Base-by-base conservation (phyloP, 495 filamentous ascomycete species). In the Terfezia claveryi region DNA sequence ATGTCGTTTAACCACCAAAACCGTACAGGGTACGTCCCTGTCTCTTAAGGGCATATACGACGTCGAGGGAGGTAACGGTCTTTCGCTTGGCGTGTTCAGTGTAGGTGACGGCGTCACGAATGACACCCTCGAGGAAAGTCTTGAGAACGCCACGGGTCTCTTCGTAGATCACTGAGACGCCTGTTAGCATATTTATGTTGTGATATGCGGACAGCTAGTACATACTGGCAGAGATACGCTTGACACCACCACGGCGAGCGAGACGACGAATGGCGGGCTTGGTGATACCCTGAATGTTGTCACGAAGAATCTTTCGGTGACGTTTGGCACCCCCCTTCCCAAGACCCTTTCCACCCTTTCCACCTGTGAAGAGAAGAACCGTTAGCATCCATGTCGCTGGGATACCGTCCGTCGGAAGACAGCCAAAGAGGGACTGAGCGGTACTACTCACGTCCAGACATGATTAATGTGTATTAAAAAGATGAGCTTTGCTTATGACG, bases 181-280 rank as follows among this genome's bases (percentile, higher is more conserved):
- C 5, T 51, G 50, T 51, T 51, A 51, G 50, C 12, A 20, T 1
- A 51, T 51, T 51, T 5, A 14, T 46, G 41, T 2, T 5, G 27
- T 51, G 50, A n/a, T 36, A 51, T 17, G 36, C 49, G 41, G 10
- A 54, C 38, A 8, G 20, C 27, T 41, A 32, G 52, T 10, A 76
- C 80, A 63, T 79, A 83, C 80, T 88, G 71, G 84, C 84, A 68
- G 92, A 96, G 76, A 99, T 99, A 95, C 92, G 91, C 86, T 99
- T 95, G 77, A 95, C 88, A 87, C 88, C 88, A 74, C 88, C 88
- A 86, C 88, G 87, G 71, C 88, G 87, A 57, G 91, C 91, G 72
- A 99, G 91, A 92, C 91, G 92, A 71, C 91, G 87, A 77, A 99
- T 99, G 69, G 91, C 91, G 70, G 91, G 91, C 86, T 99, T 99